Evolutionary conservation across 176 grass and related monocot species (phyloP), one percentile per base, ranked within the genome.

Genomic region (Triticum turgidum): DNA sequence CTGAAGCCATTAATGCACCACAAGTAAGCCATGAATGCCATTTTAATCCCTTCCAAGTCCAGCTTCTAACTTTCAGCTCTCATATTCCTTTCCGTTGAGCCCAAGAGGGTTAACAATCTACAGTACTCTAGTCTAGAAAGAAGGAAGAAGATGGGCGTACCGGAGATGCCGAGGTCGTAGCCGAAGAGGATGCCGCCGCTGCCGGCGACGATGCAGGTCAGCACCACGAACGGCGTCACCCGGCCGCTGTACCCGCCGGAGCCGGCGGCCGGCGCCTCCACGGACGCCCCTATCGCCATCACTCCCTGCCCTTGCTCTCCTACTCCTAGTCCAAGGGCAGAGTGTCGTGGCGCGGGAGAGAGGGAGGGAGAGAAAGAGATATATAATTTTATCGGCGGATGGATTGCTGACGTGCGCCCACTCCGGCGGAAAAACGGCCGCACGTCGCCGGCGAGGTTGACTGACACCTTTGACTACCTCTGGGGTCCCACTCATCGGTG

Each of bases 181-280:
- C 95, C 95, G 89, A 93, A 98, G 88, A 98, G 95, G 39, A 98
- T 38, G 64, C 95, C 95, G 22, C 95, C 93, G 89, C 93, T 93
- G 69, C 90, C 91, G 25, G 95, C 95, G 37, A 95, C 87, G 27
- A 90, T 76, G 73, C 95, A 98, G 21, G 91, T 90, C 70, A 98
- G 87, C 84, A 93, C 39, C 34, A 95, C 85, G 80, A 93, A 98
- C 18, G 83, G 33, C 15, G 93, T 98, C 71, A 95, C 83, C 66
- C 93, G 85, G 41, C 95, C 93, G 41, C 79, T 76, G 91, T 97
- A 97, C 18, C 44, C 87, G 18, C 29, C 45, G 44, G 1, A 47
- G 9, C 64, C 39, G 51, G 18, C 66, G 69, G 76, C 42, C 74
- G 27, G 69, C 72, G 45, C 66, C 61, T 71, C 90, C 79, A 73